These are phyloP conservation scores for Fusarium hainanense DNA, from an alignment of 2,329 filamentous ascomycete species.

Conservation along the genomic window DNA sequence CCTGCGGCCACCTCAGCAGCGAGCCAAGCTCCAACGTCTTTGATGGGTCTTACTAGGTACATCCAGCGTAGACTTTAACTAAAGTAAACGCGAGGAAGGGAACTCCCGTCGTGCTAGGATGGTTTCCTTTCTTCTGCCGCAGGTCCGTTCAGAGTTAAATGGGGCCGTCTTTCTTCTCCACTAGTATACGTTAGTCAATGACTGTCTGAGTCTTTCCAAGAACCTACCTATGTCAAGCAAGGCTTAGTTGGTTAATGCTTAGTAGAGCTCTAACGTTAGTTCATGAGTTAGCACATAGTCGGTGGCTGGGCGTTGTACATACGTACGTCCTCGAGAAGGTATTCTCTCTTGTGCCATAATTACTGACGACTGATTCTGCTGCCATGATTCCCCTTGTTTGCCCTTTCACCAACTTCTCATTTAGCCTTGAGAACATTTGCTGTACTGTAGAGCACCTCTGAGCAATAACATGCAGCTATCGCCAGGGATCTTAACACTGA, in stretches of 20 bases:
- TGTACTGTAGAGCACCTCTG: conserved; percentile 4
- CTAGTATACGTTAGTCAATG: not conserved
- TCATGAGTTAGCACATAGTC: not conserved
- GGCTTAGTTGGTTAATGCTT: conserved; percentile 1
- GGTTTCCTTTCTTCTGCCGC: conserved; percentile 13
- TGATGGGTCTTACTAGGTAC: conserved; percentile 14
- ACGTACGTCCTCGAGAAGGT: not conserved
- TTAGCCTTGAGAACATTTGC: not conserved
- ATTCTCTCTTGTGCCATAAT: not conserved
- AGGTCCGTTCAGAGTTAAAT: conserved; percentile 2
- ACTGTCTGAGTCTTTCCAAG: not conserved
- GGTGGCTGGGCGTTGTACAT: not conserved
- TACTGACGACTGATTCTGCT: not conserved
- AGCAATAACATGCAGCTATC: conserved; percentile 7
- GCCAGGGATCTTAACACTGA: conserved; percentile 12
- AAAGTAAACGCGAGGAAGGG: conserved; percentile 25
- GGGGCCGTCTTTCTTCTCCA: conserved; percentile 3
- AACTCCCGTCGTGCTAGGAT: conserved; percentile 35
- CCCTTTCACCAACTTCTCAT: not conserved
- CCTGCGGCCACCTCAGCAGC: not conserved
- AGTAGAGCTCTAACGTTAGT: not conserved
- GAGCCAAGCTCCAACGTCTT: conserved; percentile 3
- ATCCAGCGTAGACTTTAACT: not conserved
- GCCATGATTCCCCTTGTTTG: not conserved
- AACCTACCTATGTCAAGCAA: not conserved